phyloP scores from a whole-genome alignment of 495 filamentous ascomycete genomes.

The Hyphodiscus hymeniophilus region DNA sequence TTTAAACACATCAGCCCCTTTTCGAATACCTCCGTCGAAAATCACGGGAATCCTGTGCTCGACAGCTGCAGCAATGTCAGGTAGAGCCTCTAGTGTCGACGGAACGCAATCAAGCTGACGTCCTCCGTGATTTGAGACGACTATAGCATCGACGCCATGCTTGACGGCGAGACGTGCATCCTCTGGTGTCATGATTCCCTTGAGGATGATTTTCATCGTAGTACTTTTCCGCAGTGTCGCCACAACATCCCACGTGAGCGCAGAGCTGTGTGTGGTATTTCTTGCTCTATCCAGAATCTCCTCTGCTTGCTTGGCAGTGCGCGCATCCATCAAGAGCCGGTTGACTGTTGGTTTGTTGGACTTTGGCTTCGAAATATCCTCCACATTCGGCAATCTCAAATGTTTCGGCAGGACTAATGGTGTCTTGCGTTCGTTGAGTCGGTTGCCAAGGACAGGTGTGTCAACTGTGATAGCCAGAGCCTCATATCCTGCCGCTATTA shows the following conservation, averaged over 20 bases:
- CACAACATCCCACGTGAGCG: conserved; percentile 49
- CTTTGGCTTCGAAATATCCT: conserved; percentile 46
- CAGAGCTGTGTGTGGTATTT: conserved; percentile 36
- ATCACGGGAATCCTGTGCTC: conserved; percentile 47
- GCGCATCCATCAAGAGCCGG: conserved; percentile 19
- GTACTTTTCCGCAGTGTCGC: conserved; percentile 42
- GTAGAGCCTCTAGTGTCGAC: conserved; percentile 77
- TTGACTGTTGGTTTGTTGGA: conserved; percentile 46
- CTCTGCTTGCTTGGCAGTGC: background rate
- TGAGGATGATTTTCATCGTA: conserved; percentile 80
- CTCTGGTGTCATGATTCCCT: conserved; percentile 88
- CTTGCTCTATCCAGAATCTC: conserved; percentile 16
- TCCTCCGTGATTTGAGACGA: conserved; percentile 82
- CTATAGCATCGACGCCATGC: conserved; percentile 74
- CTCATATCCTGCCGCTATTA: conserved; percentile 19
- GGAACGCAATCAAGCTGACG: conserved; percentile 84
- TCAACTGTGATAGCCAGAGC: conserved; percentile 27
- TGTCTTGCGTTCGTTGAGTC: conserved; percentile 56
- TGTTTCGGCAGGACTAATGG: conserved; percentile 42
- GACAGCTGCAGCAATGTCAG: conserved; percentile 88
- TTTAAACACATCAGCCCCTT: background rate
- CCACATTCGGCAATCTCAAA: conserved; percentile 30
- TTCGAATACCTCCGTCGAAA: background rate
- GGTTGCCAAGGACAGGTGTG: conserved; percentile 42
- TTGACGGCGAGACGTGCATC: conserved; percentile 81